Percentiles rank a stretch among this genome's conserved stretches.
Conservation (phyloP, 768 basidiomycete genomes). For the Neoboletus brunneissimus region DNA sequence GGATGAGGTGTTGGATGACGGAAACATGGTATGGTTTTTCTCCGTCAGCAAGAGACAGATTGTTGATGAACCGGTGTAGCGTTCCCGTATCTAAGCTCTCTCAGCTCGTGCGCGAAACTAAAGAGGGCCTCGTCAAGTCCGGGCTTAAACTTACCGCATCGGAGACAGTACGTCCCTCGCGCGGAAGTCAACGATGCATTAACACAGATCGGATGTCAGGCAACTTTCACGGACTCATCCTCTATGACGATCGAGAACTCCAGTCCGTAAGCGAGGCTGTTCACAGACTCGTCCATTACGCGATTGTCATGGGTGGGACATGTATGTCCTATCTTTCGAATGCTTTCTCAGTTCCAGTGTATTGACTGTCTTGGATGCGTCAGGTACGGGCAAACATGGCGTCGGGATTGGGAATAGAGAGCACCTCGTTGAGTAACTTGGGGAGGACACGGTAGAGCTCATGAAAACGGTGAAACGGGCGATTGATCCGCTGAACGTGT, state of each 20-base stretch:
- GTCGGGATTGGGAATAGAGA: slow-evolving; percentile 85
- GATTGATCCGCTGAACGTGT: slow-evolving; percentile 74
- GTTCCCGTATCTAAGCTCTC: slow-evolving; percentile 71
- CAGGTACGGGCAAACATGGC: slow-evolving; percentile 85
- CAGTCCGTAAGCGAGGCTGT: slow-evolving; percentile 54
- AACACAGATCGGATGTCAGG: slow-evolving; percentile 26
- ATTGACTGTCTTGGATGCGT: neutral
- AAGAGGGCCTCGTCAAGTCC: slow-evolving; percentile 63
- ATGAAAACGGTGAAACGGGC: slow-evolving; percentile 84
- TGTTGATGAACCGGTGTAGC: slow-evolving; percentile 29
- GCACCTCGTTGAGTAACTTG: slow-evolving; percentile 82
- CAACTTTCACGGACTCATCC: slow-evolving; percentile 48
- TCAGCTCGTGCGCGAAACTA: slow-evolving; percentile 72
- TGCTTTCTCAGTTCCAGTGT: neutral
- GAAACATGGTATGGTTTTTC: slow-evolving; percentile 71
- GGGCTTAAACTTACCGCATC: slow-evolving; percentile 64
- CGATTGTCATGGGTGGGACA: slow-evolving; percentile 71
- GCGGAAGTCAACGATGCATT: neutral
- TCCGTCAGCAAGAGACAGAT: neutral
- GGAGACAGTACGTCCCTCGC: slow-evolving; percentile 61
- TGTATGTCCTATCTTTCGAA: slow-evolving; percentile 42
- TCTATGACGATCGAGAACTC: slow-evolving; percentile 60
- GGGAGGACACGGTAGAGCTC: slow-evolving; percentile 73
- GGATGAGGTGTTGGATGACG: slow-evolving; percentile 74
- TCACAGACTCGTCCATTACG: slow-evolving; percentile 69